Conservation (phyloP, 2,329 filamentous ascomycete genomes). For the Diaporthe australafricana region DNA sequence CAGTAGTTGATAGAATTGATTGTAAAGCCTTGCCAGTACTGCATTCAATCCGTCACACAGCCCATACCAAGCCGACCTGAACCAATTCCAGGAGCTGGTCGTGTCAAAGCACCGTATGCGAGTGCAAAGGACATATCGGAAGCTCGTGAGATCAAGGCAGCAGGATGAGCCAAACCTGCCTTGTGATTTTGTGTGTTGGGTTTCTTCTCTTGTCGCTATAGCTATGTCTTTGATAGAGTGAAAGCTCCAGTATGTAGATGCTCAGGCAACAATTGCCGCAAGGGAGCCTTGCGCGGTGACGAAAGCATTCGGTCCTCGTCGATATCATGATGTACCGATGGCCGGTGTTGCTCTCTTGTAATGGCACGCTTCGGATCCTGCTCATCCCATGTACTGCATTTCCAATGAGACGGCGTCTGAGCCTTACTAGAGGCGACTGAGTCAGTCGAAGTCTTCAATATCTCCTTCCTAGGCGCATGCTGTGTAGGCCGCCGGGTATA, state of each 20-base stretch:
- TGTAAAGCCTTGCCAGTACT: not conserved
- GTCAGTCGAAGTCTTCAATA: not conserved
- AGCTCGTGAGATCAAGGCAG: not conserved
- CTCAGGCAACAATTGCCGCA: not conserved
- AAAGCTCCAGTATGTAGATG: not conserved
- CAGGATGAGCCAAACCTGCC: not conserved
- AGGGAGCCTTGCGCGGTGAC: not conserved
- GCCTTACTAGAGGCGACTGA: not conserved
- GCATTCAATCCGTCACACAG: not conserved
- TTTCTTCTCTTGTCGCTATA: not conserved
- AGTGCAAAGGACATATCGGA: not conserved
- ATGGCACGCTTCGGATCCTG: no score
- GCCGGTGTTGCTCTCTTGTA: not conserved
- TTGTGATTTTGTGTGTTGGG: not conserved
- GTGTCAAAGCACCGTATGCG: no score
- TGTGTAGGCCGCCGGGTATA: not conserved
- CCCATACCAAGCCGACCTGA: not conserved
- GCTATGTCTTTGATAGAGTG: not conserved
- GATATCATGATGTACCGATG: not conserved
- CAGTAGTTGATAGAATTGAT: not conserved
- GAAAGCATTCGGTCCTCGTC: not conserved
- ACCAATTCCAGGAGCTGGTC: not conserved
- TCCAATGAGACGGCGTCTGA: not conserved
- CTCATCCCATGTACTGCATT: no score
- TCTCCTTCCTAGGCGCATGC: not conserved